Conservation (phyloP, 2,329 filamentous ascomycete genomes). For the Pseudopithomyces maydicus region DNA sequence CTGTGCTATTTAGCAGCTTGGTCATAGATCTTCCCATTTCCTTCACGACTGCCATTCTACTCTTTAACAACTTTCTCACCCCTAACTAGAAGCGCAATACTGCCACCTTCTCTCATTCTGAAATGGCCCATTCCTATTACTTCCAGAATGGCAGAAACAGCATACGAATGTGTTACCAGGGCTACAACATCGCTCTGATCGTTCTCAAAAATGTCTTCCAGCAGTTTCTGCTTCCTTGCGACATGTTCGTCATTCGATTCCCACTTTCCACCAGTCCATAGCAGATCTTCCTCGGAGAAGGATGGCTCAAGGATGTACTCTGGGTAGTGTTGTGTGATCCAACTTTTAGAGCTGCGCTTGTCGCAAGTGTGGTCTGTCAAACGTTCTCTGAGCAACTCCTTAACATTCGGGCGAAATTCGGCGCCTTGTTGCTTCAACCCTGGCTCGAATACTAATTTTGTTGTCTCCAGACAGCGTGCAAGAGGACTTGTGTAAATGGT, state of each 20-base stretch:
- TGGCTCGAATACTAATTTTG: constrained; percentile 61
- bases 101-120: neutral
- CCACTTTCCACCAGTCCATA: constrained; percentile 59
- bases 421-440: constrained; percentile 54
- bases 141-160: too few relatives aligned
- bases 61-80: neutral
- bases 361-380: constrained; percentile 70
- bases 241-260: neutral
- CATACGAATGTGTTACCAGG: constrained; percentile 53
- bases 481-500: constrained; percentile 67
- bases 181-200: constrained; percentile 52
- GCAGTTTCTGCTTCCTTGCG: constrained; percentile 24
- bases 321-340: constrained; percentile 56
- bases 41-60: too few relatives aligned
- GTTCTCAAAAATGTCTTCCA: constrained; percentile 56
- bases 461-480: constrained; percentile 63
- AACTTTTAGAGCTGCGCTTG: constrained; percentile 56
- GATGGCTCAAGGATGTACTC: constrained; percentile 39
- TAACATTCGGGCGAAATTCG: constrained; percentile 61
- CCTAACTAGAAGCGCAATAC: neutral
- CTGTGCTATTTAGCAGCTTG: too few relatives aligned
- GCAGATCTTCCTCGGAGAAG: too few relatives aligned
- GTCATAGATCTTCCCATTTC: too few relatives aligned
- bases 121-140: constrained; percentile 25
- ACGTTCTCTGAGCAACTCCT: constrained; percentile 65